Evolutionary conservation across 106 monocot species (phyloP).

Genomic region (Triglochin maritima): DNA sequence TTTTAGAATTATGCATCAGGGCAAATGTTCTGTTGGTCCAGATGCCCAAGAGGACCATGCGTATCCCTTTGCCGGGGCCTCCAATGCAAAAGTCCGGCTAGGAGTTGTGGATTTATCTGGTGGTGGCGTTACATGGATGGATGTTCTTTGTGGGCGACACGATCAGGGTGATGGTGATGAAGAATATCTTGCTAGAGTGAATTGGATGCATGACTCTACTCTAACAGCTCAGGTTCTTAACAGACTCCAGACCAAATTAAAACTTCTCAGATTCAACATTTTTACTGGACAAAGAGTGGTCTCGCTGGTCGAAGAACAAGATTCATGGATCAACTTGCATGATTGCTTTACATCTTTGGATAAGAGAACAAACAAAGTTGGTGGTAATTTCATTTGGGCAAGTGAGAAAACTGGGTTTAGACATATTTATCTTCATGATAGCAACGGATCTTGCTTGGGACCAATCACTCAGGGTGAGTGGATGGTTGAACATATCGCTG

Average conservation of each 20-base stretch:
- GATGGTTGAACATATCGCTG: constrained; percentile 94
- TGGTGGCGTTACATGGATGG: constrained; percentile 78
- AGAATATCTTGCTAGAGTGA: constrained; percentile 93
- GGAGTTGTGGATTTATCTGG: constrained; percentile 52
- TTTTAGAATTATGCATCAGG: constrained; percentile 98
- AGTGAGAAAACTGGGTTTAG: constrained; percentile 91
- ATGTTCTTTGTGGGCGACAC: constrained; percentile 62
- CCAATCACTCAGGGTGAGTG: constrained; percentile 90
- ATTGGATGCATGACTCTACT: constrained; percentile 72
- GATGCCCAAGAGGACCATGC: constrained; percentile 95
- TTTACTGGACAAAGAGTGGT: constrained; percentile 50
- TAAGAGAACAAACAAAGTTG: constrained; percentile 36
- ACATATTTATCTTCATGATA: constrained; percentile 89
- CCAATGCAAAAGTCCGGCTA: constrained; percentile 72
- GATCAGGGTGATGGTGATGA: constrained; percentile 25
- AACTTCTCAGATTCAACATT: constrained; percentile 68
- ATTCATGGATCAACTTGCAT: constrained; percentile 73
- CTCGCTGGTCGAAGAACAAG: constrained; percentile 59
- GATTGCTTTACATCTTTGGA: constrained; percentile 92
- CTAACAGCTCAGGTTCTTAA: constrained; percentile 78
- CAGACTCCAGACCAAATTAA: constrained; percentile 64
- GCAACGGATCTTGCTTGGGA: constrained; percentile 61
- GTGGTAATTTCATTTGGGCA: constrained; percentile 85
- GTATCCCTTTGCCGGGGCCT: constrained; percentile 89
- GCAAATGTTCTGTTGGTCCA: constrained; percentile 66